These are phyloP conservation scores for Ambrosia trifida DNA, from an alignment of 129 eudicot genomes.

Conservation along the genomic window DNA sequence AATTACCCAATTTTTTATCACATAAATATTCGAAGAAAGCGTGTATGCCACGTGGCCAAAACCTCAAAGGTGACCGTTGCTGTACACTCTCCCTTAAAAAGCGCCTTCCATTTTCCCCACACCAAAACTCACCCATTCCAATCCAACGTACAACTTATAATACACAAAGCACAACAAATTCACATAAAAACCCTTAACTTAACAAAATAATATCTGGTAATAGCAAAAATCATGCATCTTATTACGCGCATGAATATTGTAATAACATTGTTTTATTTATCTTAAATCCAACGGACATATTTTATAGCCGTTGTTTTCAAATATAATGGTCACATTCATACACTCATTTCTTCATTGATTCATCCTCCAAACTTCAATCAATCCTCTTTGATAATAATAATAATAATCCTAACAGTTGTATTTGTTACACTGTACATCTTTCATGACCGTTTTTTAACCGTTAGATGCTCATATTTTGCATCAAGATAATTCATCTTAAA, in stretches of 20 bases:
- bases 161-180: background rate
- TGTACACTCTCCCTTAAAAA: conserved; percentile 29
- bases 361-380: no score
- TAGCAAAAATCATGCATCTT: conserved; percentile 12
- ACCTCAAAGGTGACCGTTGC: conserved; percentile 45
- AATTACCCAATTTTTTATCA: conserved; percentile 22
- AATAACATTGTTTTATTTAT: conserved; percentile 23
- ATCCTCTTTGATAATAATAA: background rate
- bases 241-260: conserved; percentile 28
- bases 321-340: conserved; percentile 38
- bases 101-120: conserved; percentile 20
- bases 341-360: conserved; percentile 24
- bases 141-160: background rate
- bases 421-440: conserved; percentile 12
- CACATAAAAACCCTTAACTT: conserved; percentile 27
- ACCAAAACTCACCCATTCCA: conserved; percentile 18
- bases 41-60: conserved; percentile 27
- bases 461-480: conserved; percentile 30
- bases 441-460: background rate
- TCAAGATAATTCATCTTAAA: conserved; percentile 6
- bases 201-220: conserved; percentile 25
- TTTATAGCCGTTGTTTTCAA: conserved; percentile 85
- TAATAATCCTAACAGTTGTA: background rate
- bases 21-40: conserved; percentile 16
- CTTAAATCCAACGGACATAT: conserved; percentile 60